Percentiles rank a stretch among this genome's conserved stretches.
Conservation (phyloP, 306 rosid species). For the Citrullus colocynthis region DNA sequence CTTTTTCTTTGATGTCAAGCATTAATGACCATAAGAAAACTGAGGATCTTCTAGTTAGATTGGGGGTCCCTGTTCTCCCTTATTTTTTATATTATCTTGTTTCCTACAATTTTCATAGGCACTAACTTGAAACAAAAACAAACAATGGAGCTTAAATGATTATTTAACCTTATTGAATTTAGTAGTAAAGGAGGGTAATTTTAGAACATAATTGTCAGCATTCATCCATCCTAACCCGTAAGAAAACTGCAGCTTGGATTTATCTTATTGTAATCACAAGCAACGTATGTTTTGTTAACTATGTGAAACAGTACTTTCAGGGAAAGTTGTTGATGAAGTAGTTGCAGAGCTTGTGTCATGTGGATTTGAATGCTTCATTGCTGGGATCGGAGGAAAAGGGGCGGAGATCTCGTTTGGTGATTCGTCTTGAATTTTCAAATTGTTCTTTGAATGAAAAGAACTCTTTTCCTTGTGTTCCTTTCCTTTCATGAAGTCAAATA, state of each 20-base stretch:
- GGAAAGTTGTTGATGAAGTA: constrained; percentile 54
- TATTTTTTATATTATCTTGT: not conserved
- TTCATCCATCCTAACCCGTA: not conserved
- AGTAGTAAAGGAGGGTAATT: not conserved
- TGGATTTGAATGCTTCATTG: constrained; percentile 76
- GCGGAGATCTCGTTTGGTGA: constrained; percentile 48
- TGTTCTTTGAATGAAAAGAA: not conserved
- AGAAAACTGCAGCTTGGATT: not conserved
- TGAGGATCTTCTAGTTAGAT: not conserved
- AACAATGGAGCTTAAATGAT: no score
- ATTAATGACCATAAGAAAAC: not conserved
- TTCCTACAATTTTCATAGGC: not conserved
- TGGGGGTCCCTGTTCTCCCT: not conserved
- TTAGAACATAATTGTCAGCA: not conserved
- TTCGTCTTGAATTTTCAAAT: constrained; percentile 29
- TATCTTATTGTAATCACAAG: not conserved
- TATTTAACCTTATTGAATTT: not conserved
- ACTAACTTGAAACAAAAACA: not conserved
- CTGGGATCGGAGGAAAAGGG: constrained; percentile 70
- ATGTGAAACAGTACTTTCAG: constrained; percentile 60
- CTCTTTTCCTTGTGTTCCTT: not conserved
- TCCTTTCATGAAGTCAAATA: not conserved
- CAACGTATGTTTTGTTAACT: constrained; percentile 29
- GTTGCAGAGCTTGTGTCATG: constrained; percentile 65
- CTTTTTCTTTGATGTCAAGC: not conserved